Percentiles rank a stretch among this genome's conserved stretches.
These are phyloP conservation scores for Thozetella sp. DNA, from an alignment of 495 filamentous ascomycete species.

Conservation along the genomic window DNA sequence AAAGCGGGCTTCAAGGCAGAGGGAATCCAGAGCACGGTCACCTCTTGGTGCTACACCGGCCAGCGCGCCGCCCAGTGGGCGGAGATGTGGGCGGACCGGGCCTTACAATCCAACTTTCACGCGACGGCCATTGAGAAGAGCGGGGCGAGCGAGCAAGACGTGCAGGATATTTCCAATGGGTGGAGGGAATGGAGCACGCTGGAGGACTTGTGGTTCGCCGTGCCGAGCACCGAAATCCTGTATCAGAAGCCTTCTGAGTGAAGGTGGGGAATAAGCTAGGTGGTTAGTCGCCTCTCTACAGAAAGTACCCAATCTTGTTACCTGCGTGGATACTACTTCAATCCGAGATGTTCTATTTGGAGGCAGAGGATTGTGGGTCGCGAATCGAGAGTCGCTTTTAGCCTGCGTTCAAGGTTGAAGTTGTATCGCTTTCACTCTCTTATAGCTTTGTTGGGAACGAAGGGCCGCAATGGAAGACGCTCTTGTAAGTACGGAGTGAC, in stretches of 20 bases:
- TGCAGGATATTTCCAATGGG: conserved; percentile 36
- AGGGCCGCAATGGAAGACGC: too few relatives aligned
- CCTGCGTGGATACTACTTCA: too few relatives aligned
- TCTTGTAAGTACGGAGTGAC: too few relatives aligned
- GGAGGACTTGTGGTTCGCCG: conserved; percentile 52
- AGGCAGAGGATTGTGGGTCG: too few relatives aligned
- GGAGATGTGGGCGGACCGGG: conserved; percentile 44
- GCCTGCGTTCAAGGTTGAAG: too few relatives aligned
- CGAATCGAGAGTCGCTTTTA: too few relatives aligned
- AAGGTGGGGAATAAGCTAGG: too few relatives aligned
- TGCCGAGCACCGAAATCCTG: conserved; percentile 56
- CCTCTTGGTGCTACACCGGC: conserved; percentile 46
- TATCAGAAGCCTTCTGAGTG: conserved; percentile 32
- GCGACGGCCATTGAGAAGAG: conserved; percentile 36
- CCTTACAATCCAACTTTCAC: conserved; percentile 36
- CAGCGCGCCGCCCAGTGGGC: conserved; percentile 50
- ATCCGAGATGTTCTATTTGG: too few relatives aligned
- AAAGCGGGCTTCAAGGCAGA: conserved; percentile 42
- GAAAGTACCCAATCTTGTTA: too few relatives aligned
- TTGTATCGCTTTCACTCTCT: too few relatives aligned
- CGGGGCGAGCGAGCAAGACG: conserved; percentile 38
- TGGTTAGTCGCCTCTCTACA: too few relatives aligned
- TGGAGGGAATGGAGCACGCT: conserved; percentile 47
- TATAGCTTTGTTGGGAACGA: too few relatives aligned
- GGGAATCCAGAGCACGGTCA: conserved; percentile 34